phyloP scores from a whole-genome alignment of 768 basidiomycete genomes.

The Tulasnella sp. region DNA sequence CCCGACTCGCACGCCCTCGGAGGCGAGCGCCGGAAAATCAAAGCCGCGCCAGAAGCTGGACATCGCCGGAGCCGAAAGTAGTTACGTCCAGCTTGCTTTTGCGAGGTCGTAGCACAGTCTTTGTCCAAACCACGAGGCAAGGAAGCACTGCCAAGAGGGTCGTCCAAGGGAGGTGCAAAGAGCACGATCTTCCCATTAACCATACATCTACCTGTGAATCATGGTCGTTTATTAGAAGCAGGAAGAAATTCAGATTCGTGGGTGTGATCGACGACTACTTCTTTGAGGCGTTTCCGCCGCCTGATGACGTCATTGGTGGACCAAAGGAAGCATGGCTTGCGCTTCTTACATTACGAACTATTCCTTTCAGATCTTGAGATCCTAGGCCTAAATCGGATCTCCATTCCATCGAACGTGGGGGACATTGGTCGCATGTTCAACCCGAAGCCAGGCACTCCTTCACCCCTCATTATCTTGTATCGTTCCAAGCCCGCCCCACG shows the following conservation, averaged over 20 bases:
- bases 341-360: no score
- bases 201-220: no score
- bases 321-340: background rate
- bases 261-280: background rate
- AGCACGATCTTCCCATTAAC: no score
- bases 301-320: background rate
- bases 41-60: background rate
- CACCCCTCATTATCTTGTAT: background rate
- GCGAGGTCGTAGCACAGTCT: background rate
- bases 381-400: background rate
- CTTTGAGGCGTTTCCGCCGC: no score
- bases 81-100: no score
- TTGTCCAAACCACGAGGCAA: no score
- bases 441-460: background rate
- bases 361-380: background rate
- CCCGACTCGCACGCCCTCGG: background rate
- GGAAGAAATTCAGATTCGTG: no score
- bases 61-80: background rate
- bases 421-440: background rate
- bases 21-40: background rate
- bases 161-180: background rate
- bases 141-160: background rate
- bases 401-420: background rate
- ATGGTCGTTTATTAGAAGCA: no score
- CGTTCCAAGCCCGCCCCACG: background rate